Base-by-base conservation (phyloP, 768 basidiomycete species). In the Calocera viscosa region DNA sequence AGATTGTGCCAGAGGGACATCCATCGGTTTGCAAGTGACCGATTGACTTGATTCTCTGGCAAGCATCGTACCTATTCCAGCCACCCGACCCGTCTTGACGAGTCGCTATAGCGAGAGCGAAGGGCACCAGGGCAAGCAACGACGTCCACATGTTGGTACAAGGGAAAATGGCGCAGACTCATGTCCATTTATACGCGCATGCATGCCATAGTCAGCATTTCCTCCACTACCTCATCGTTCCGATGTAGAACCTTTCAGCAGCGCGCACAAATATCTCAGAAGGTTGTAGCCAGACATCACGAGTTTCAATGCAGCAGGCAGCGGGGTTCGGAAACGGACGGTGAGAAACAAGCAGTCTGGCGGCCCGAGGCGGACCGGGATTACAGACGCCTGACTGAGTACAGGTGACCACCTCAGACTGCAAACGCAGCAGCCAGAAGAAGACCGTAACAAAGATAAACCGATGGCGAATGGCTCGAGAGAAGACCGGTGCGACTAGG, bases 1-100 rank as follows among this genome's bases (percentile, higher is more conserved):
- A 86, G 2, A 87, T 74, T 0, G 85, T 87, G 11, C 82, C 84
- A 5, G 68, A n/a, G 0, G 84, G 83, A 71, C 86, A 87, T 10
- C 82, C 84, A 0, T 65, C 19, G 12, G 85, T 74, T 17, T 85
- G 81, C 2, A 82, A 81, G 2, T 72, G 53, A 0, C 73, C 71
- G 0, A 67, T 63, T 1, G 80, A 72, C 67, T 85, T 85, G 71
- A 82, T 76, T 28, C 82, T 70, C 70, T 87, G 86, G 70, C 85
- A 87, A 2, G 75, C 40, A 19, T 79, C 64, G 69, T 81, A 82
- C 17, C 72, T 65, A 0, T 60, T 60, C 53, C 53, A 60, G 10
- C 26, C 24, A 26, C 14, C 53, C 8, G 53, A 60, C 14, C 53
- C 30, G 30, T 47, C 24, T 11, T 32, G 53, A 10, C 53, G 16